A percentile compares a stretch with the other conserved stretches of the same genome.
Evolutionary conservation across 2,329 filamentous ascomycete genomes (phyloP).

Genomic region (Pseudogymnoascus destructans): DNA sequence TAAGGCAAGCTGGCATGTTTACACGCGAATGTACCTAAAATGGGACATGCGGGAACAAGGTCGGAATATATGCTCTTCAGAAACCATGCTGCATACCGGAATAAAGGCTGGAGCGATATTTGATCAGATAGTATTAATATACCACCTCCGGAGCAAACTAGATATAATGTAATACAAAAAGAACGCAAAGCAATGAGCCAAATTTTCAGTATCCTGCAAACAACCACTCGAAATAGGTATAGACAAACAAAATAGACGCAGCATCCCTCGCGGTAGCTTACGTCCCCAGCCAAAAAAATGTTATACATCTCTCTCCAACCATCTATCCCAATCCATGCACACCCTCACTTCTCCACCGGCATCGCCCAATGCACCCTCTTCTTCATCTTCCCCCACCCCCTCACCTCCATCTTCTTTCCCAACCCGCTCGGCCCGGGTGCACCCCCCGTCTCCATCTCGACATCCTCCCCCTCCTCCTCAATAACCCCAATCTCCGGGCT

Average conservation of each 20-base stretch:
- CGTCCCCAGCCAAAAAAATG: not conserved
- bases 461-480: conserved; percentile 19
- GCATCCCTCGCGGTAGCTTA: conserved; percentile 4
- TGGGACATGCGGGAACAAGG: not conserved
- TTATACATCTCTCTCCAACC: not conserved
- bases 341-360: not conserved
- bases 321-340: not conserved
- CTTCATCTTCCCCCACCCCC: conserved; percentile 17
- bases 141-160: not conserved
- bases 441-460: not conserved
- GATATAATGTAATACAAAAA: conserved; percentile 1
- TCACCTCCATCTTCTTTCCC: not conserved
- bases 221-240: not conserved
- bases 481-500: conserved; percentile 25
- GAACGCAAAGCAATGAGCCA: not conserved
- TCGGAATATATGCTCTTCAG: not conserved
- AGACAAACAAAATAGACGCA: not conserved
- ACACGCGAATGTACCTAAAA: too few relatives aligned
- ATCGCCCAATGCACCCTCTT: conserved; percentile 25
- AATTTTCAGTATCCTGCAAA: not conserved
- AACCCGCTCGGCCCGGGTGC: not conserved
- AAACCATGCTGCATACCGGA: not conserved
- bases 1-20: too few relatives aligned
- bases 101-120: not conserved
- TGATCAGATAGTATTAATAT: not conserved